phyloP scores from a whole-genome alignment of 805 yeast species.

The Nakazawaea ernobii region DNA sequence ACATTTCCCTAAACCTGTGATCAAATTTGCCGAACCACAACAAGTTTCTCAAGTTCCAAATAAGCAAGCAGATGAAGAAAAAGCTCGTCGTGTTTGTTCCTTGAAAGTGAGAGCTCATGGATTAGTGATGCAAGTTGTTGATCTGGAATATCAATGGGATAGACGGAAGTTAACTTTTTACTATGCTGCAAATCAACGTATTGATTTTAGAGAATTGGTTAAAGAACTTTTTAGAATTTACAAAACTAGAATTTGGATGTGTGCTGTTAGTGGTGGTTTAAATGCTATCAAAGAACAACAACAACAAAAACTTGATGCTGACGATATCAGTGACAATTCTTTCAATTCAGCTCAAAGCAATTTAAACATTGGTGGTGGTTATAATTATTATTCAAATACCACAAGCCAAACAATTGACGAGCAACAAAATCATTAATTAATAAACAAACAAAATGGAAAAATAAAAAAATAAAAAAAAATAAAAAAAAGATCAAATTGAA shows the following conservation, averaged over 20 bases:
- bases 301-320: not conserved
- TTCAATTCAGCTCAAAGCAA: too few species aligned
- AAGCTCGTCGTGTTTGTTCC: conserved; percentile 58
- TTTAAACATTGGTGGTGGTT: not conserved
- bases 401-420: too few species aligned
- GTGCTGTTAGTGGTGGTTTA: conserved; percentile 43
- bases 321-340: too few species aligned
- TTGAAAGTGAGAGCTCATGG: conserved; percentile 47
- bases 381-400: not conserved
- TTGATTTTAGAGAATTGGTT: conserved; percentile 74
- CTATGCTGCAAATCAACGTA: conserved; percentile 55
- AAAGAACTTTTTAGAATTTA: conserved; percentile 68
- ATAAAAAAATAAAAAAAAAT: too few species aligned
- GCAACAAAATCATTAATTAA: too few species aligned
- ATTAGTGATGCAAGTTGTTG: conserved; percentile 55
- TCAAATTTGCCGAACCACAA: conserved; percentile 54
- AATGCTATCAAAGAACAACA: not conserved
- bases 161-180: conserved; percentile 75
- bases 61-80: conserved; percentile 64
- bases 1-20: conserved; percentile 63
- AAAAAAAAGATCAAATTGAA: too few species aligned
- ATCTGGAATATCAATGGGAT: conserved; percentile 85
- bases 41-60: conserved; percentile 54
- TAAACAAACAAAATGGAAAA: too few species aligned
- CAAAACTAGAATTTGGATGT: conserved; percentile 86